Evolutionary conservation across 768 basidiomycete species (phyloP).

Genomic region (Hemileccinum rubropunctum): DNA sequence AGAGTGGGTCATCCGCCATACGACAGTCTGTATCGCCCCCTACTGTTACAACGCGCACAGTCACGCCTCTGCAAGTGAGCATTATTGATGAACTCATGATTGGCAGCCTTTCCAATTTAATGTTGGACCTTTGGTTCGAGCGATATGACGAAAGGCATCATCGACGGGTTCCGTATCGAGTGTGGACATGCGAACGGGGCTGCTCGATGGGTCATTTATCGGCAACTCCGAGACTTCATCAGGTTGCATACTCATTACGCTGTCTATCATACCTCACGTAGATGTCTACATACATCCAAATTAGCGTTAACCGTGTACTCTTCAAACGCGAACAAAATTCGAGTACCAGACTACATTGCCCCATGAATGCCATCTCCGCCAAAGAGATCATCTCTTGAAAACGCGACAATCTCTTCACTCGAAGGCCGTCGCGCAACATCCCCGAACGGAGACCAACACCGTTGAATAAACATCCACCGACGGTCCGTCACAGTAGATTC

Average conservation of each 20-base stretch:
- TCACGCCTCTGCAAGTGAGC: slow-evolving; percentile 54
- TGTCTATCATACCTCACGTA: no score
- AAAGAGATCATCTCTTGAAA: not conserved
- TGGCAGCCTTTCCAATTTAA: slow-evolving; percentile 74
- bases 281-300: no score
- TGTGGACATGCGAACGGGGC: slow-evolving; percentile 96
- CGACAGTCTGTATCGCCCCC: slow-evolving; percentile 35
- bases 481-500: not conserved
- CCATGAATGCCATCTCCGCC: no score
- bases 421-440: not conserved
- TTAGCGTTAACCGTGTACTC: no score
- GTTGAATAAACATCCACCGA: slow-evolving; percentile 5
- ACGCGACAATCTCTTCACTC: not conserved
- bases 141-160: slow-evolving; percentile 78
- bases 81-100: slow-evolving; percentile 81
- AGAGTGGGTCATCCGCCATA: slow-evolving; percentile 63
- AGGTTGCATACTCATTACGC: slow-evolving; percentile 88
- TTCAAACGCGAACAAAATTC: no score
- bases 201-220: slow-evolving; percentile 92
- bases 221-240: slow-evolving; percentile 89
- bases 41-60: slow-evolving; percentile 41
- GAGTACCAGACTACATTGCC: no score
- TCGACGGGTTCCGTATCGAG: slow-evolving; percentile 85
- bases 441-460: not conserved
- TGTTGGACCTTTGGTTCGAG: slow-evolving; percentile 83